These are phyloP conservation scores for Quercus phellos DNA, from an alignment of 331 rosid genomes.

Conservation along the genomic window DNA sequence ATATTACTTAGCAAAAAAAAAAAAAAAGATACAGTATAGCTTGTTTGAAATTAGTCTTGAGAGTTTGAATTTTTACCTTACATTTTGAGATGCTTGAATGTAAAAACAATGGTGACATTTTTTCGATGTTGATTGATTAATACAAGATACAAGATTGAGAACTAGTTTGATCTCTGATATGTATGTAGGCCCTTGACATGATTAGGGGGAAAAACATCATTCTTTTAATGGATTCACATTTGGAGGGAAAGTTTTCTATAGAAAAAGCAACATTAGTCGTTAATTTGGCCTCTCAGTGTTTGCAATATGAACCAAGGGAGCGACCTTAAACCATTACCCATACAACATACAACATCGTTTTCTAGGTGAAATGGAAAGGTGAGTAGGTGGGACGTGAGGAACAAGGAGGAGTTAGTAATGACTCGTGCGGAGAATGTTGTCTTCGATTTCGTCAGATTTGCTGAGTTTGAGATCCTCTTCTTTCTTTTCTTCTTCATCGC, in stretches of 20 bases:
- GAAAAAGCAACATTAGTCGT: conserved; percentile 90
- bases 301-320: conserved; percentile 94
- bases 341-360: neutral
- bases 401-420: conserved; percentile 34
- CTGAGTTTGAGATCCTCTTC: conserved; percentile 79
- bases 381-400: conserved; percentile 24
- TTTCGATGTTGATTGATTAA: neutral
- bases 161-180: conserved; percentile 18
- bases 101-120: neutral
- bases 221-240: conserved; percentile 89
- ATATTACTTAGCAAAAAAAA: no score
- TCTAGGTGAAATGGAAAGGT: conserved; percentile 37
- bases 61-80: neutral
- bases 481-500: conserved; percentile 62
- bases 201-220: conserved; percentile 81
- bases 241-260: conserved; percentile 86
- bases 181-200: conserved; percentile 93
- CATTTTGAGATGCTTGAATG: neutral
- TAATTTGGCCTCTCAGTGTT: conserved; percentile 86
- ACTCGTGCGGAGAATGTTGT: conserved; percentile 43
- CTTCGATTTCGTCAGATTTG: conserved; percentile 44
- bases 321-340: conserved; percentile 40
- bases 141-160: neutral
- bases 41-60: neutral
- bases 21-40: neutral